A percentile compares a stretch with the other conserved stretches of the same genome.
Conservation (phyloP, 495 filamentous ascomycete species). For the Aspergillus homomorphus region DNA sequence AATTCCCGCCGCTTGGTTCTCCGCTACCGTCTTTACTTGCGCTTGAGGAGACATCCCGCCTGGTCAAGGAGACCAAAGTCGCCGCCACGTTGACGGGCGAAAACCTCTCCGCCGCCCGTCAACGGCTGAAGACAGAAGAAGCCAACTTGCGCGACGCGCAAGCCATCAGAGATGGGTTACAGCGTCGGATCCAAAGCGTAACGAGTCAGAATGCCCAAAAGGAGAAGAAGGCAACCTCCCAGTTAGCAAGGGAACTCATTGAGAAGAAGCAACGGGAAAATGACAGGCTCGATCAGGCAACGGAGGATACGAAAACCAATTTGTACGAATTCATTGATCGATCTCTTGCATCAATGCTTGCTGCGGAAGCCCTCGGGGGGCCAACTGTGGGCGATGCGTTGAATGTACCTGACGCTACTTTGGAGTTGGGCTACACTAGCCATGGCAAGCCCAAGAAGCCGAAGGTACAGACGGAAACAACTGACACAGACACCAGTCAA, state of each 20-base stretch:
- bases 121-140: slow-evolving; percentile 57
- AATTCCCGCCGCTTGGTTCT: slow-evolving; percentile 63
- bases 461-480: slow-evolving; percentile 39
- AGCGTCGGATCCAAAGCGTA: slow-evolving; percentile 56
- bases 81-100: slow-evolving; percentile 54
- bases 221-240: slow-evolving; percentile 53
- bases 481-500: slow-evolving; percentile 51
- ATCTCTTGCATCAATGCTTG: slow-evolving; percentile 74
- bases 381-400: slow-evolving; percentile 75
- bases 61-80: slow-evolving; percentile 59
- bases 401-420: slow-evolving; percentile 56
- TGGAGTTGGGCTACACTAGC: slow-evolving; percentile 68
- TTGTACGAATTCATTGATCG: slow-evolving; percentile 72
- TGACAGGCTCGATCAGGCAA: slow-evolving; percentile 52
- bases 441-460: slow-evolving; percentile 67
- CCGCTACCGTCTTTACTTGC: slow-evolving; percentile 70
- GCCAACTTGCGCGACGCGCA: slow-evolving; percentile 58
- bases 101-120: slow-evolving; percentile 50
- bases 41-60: slow-evolving; percentile 58
- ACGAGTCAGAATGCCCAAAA: slow-evolving; percentile 50
- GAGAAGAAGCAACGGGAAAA: slow-evolving; percentile 56
- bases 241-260: slow-evolving; percentile 59
- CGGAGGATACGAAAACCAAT: slow-evolving; percentile 53
- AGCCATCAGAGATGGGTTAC: slow-evolving; percentile 50
- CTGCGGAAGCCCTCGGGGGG: slow-evolving; percentile 81